Evolutionary conservation across 2,329 filamentous ascomycete species (phyloP), one percentile per base, ranked within the genome.

Genomic region (Botrytis tulipae): DNA sequence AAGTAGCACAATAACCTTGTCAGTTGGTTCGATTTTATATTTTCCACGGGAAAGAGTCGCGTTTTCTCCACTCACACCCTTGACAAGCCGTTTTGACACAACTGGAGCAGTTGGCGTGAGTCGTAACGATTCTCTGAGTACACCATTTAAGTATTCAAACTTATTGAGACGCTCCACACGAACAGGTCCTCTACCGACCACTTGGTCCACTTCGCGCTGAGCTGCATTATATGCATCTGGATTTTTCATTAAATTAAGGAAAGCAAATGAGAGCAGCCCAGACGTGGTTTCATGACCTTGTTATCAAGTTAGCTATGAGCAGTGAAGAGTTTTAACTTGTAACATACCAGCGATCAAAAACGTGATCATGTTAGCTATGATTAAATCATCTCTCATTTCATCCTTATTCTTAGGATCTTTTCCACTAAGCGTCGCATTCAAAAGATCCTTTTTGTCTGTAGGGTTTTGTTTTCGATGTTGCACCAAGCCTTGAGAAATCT

Each of bases 351-450:
- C 85, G 90, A 51, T 90, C 16, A 93, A 81, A 76, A 93, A 92
- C 0, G 91, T 93, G 74, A 91, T 89, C 81, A 93, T 87, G 76
- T 93, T 92, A 79, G 90, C 85, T 18, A 88, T 86, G 76, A 93
- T 91, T 65, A 85, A 87, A 8, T 86, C 83, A 74, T 92, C 89
- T 3, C 83, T 86, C 78, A 93, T 83, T 46, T 85, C 86, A 77
- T 89, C 83, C 14, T 91, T 90, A 2, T 90, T 92, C 81, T 88
- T 86, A 1, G 89, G 86, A 78, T 93, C 92, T 7, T 85, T 86
- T 0, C 89, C 90, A 18, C 89, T 83, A 61, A 94, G 82, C 89
- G 94, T 91, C 48, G 90, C 88, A 74, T 87, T 87, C 16, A 94
- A 82, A 10, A 94, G 83, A 80, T 93, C 92, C 73, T 90, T 90